Conservation (phyloP, 1,284 basidiomycete genomes). For the Amylostereum areolatum region DNA sequence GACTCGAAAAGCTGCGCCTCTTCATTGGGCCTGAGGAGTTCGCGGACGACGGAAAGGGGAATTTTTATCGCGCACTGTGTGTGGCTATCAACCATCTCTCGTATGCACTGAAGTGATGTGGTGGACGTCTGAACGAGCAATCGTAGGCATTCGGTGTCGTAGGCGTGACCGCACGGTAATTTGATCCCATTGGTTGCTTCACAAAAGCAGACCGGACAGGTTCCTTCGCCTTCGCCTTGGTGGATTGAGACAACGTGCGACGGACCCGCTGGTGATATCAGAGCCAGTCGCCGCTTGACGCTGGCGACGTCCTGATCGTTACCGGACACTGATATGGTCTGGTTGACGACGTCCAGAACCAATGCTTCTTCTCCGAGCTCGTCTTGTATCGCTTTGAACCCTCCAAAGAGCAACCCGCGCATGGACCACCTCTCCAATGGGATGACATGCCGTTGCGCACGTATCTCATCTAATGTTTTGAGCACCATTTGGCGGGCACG, state of each 20-base stretch:
- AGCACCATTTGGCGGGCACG: constrained; percentile 24
- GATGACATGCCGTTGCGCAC: constrained; percentile 26
- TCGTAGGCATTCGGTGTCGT: constrained; percentile 44
- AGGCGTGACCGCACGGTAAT: constrained; percentile 41
- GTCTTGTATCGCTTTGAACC: constrained; percentile 26
- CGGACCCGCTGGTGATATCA: neutral
- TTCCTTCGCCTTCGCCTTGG: constrained; percentile 15
- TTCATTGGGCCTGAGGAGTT: constrained; percentile 30
- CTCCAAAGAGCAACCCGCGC: constrained; percentile 30
- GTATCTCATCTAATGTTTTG: constrained; percentile 31
- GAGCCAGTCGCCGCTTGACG: constrained; percentile 3
- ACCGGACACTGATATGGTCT: constrained; percentile 30
- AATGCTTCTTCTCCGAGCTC: constrained; percentile 32
- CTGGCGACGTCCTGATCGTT: constrained; percentile 20
- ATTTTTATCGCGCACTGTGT: constrained; percentile 27
- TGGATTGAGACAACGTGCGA: no score
- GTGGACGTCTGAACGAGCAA: constrained; percentile 31
- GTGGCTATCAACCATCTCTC: constrained; percentile 6
- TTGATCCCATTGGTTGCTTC: constrained; percentile 28
- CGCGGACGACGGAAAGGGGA: constrained; percentile 31
- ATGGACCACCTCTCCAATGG: constrained; percentile 27
- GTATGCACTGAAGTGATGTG: constrained; percentile 30
- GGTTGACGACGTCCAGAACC: constrained; percentile 29
- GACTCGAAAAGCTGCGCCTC: constrained; percentile 32
- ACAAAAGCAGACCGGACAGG: constrained; percentile 39